Conservation (phyloP, 2,329 filamentous ascomycete species). For the Chalaropsis thielavioides region DNA sequence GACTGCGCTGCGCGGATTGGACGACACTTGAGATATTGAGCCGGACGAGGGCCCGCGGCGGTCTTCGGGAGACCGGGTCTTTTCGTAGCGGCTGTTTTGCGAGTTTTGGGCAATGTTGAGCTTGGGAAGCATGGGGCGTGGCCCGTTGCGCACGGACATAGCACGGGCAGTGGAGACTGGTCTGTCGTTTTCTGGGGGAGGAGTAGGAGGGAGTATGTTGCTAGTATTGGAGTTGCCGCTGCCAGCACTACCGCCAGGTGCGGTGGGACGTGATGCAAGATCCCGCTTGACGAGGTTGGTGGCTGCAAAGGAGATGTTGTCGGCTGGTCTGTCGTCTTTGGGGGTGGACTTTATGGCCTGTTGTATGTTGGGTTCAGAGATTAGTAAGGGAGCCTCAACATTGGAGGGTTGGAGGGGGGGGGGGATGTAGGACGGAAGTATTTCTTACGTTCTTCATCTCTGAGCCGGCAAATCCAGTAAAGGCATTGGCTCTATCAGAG, state of each 20-base stretch:
- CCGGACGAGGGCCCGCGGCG: constrained; percentile 9
- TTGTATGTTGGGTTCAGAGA: background rate
- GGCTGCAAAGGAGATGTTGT: constrained; percentile 81
- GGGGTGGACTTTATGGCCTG: constrained; percentile 39
- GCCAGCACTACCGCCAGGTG: constrained; percentile 21
- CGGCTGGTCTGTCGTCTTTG: constrained; percentile 66
- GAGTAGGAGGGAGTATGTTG: constrained; percentile 92
- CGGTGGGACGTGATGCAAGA: constrained; percentile 61
- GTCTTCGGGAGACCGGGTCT: constrained; percentile 34
- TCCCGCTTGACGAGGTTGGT: constrained; percentile 85
- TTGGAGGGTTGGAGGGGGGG: constrained; percentile 8
- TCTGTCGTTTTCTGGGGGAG: constrained; percentile 78
- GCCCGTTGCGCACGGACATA: constrained; percentile 46
- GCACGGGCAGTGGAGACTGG: constrained; percentile 35
- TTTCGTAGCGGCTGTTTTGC: constrained; percentile 41
- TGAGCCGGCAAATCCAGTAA: constrained; percentile 65
- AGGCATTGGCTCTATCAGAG: constrained; percentile 64
- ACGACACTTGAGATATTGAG: constrained; percentile 14
- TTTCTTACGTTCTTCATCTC: constrained; percentile 57
- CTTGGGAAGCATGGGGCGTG: constrained; percentile 46
- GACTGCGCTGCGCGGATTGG: constrained; percentile 17
- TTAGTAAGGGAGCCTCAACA: constrained; percentile 4
- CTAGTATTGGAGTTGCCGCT: constrained; percentile 32
- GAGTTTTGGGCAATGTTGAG: constrained; percentile 46
- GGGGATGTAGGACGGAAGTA: too few relatives aligned